Evolutionary conservation across 768 basidiomycete species (phyloP).

Genomic region (Xerocomellus intermedius): DNA sequence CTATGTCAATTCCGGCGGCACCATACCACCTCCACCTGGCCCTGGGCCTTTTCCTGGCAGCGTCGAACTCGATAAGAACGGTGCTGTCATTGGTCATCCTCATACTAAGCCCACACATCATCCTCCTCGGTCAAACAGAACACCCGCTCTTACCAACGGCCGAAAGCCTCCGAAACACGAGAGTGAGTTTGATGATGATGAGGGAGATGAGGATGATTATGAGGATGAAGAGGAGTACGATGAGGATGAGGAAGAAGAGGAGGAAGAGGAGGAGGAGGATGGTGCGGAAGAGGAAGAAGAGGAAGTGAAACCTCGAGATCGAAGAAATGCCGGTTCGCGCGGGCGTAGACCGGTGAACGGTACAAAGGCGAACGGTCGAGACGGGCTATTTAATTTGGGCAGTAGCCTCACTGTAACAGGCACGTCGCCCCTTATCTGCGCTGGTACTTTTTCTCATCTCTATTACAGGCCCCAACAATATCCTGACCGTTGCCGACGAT

Average conservation of each 20-base stretch:
- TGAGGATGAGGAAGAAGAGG: slow-evolving; percentile 64
- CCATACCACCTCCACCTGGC: slow-evolving; percentile 87
- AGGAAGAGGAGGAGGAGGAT: slow-evolving; percentile 69
- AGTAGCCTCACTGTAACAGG: slow-evolving; percentile 82
- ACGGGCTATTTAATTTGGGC: slow-evolving; percentile 78
- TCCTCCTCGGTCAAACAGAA: slow-evolving; percentile 38
- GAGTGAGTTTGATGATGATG: slow-evolving; percentile 67
- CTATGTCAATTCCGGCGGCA: slow-evolving; percentile 88
- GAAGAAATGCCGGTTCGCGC: slow-evolving; percentile 33
- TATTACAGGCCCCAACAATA: slow-evolving; percentile 76
- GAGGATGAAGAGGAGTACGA: slow-evolving; percentile 59
- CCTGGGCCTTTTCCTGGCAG: slow-evolving; percentile 98
- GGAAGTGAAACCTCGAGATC: slow-evolving; percentile 45
- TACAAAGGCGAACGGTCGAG: slow-evolving; percentile 47
- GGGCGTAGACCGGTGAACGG: slow-evolving; percentile 43
- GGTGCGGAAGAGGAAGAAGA: slow-evolving; percentile 60
- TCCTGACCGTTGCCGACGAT: slow-evolving; percentile 98
- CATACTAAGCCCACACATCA: slow-evolving; percentile 36
- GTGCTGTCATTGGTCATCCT: slow-evolving; percentile 52
- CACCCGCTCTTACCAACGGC: slow-evolving; percentile 34
- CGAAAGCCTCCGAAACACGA: slow-evolving; percentile 52
- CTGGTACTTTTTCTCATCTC: slow-evolving; percentile 19
- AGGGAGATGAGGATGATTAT: slow-evolving; percentile 52
- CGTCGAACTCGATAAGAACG: slow-evolving; percentile 94
- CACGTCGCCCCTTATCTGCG: slow-evolving; percentile 34